Conservation (phyloP, 495 filamentous ascomycete species). For the Aspergillus ostianus region DNA sequence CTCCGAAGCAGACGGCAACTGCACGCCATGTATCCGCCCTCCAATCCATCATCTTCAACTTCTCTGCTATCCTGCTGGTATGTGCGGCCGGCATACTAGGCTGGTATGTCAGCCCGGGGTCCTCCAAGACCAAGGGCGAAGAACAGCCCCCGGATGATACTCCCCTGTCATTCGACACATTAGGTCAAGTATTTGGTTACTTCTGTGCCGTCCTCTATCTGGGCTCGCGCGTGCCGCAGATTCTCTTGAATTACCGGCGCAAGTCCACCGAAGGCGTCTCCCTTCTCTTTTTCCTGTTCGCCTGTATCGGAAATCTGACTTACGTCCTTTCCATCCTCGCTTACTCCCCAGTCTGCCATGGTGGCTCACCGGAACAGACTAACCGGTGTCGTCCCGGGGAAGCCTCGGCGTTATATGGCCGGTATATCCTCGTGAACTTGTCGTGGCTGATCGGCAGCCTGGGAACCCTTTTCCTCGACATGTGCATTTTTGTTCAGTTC, state of each 20-base stretch:
- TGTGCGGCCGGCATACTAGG: conserved; percentile 78
- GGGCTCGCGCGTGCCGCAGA: conserved; percentile 80
- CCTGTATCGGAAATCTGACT: conserved; percentile 88
- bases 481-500: conserved; percentile 87
- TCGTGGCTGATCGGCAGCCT: conserved; percentile 88
- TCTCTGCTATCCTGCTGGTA: conserved; percentile 69
- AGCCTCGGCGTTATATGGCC: conserved; percentile 58
- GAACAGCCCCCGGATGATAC: conserved; percentile 22
- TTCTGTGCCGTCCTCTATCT: conserved; percentile 85
- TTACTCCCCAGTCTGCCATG: conserved; percentile 63
- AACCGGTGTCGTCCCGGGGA: conserved; percentile 54
- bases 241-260: conserved; percentile 83
- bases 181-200: conserved; percentile 85
- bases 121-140: conserved; percentile 20
- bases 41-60: conserved; percentile 68
- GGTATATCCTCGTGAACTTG: conserved; percentile 82
- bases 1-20: conserved; percentile 19
- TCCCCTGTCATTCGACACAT: conserved; percentile 61
- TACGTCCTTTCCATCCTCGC: conserved; percentile 91
- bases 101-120: conserved; percentile 67
- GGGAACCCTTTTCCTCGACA: conserved; percentile 80
- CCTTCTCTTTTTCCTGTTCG: conserved; percentile 93
- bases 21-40: conserved; percentile 44
- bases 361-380: conserved; percentile 14
- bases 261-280: conserved; percentile 90